Percentiles rank a stretch among this genome's conserved stretches.
phyloP scores from a whole-genome alignment of 2,329 filamentous ascomycete genomes.

The Cryphonectria carpinicola region DNA sequence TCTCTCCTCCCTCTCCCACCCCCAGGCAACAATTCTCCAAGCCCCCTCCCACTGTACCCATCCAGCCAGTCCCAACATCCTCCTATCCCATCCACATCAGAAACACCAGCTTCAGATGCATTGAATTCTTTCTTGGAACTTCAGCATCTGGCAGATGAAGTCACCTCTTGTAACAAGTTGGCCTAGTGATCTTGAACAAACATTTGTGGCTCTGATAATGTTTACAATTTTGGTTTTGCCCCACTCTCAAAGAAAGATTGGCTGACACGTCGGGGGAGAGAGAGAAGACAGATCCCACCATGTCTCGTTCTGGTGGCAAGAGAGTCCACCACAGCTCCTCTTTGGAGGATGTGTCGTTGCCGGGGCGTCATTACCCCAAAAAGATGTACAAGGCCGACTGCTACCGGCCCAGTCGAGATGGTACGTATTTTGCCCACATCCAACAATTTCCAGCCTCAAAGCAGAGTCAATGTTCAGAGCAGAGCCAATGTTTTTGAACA shows the following conservation, averaged over 20 bases:
- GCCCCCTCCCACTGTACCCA: not conserved
- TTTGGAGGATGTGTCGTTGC: not conserved
- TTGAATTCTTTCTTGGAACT: not conserved
- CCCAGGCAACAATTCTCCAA: too few relatives aligned
- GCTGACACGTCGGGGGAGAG: not conserved
- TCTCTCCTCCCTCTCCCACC: not conserved
- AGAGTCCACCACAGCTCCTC: not conserved
- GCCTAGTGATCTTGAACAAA: not conserved
- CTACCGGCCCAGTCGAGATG: not conserved
- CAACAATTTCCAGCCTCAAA: not conserved
- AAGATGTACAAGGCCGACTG: not conserved
- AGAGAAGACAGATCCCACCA: not conserved
- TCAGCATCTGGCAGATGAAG: not conserved
- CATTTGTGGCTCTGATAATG: not conserved
- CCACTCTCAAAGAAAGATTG: not conserved
- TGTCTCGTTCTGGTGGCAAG: not conserved
- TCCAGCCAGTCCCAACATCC: not conserved
- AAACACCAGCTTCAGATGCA: not conserved
- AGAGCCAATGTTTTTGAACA: not conserved
- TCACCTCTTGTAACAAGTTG: not conserved
- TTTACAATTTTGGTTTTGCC: not conserved
- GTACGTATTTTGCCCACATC: not conserved
- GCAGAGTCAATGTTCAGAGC: too few relatives aligned
- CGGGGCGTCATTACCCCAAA: not conserved
- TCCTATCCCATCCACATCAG: not conserved